These are phyloP conservation scores for Tillandsia leiboldiana DNA, from an alignment of 176 grass and related monocot species.

Conservation along the genomic window DNA sequence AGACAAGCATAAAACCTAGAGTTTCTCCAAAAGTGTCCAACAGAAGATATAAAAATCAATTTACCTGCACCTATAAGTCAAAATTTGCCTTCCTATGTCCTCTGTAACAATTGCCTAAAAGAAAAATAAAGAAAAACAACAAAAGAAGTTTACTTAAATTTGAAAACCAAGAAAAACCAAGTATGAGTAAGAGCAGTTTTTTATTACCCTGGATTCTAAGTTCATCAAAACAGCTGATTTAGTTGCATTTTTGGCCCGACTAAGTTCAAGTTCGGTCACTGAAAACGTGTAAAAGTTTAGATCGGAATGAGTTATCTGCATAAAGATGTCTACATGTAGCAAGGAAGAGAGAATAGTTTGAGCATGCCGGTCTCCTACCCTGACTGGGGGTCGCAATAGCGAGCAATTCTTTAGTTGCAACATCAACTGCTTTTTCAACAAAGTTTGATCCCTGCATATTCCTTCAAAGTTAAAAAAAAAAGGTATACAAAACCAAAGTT, in stretches of 20 bases:
- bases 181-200: neutral
- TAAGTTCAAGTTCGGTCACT: conserved; percentile 71
- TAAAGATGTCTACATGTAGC: neutral
- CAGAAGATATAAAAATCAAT: conserved; percentile 4
- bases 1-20: neutral
- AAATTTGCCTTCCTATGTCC: conserved; percentile 85
- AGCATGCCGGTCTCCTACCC: conserved; percentile 25
- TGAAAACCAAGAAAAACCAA: neutral
- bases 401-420: conserved; percentile 51
- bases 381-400: conserved; percentile 76
- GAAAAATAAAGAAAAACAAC: conserved; percentile 8
- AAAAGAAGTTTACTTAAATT: neutral
- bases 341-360: neutral
- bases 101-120: conserved; percentile 59
- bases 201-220: conserved; percentile 72
- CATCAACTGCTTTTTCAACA: conserved; percentile 55
- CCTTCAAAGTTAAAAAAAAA: conserved; percentile 9
- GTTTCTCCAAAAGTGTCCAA: conserved; percentile 2
- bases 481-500: conserved; percentile 13
- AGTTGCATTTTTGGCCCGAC: conserved; percentile 70
- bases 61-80: conserved; percentile 73
- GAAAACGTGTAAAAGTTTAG: conserved; percentile 11
- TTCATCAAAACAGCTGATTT: conserved; percentile 66
- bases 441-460: conserved; percentile 47
- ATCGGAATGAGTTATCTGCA: neutral